These are phyloP conservation scores for Smittium culicis DNA, from an alignment of 371 early-diverging fungal species.

Conservation along the genomic window DNA sequence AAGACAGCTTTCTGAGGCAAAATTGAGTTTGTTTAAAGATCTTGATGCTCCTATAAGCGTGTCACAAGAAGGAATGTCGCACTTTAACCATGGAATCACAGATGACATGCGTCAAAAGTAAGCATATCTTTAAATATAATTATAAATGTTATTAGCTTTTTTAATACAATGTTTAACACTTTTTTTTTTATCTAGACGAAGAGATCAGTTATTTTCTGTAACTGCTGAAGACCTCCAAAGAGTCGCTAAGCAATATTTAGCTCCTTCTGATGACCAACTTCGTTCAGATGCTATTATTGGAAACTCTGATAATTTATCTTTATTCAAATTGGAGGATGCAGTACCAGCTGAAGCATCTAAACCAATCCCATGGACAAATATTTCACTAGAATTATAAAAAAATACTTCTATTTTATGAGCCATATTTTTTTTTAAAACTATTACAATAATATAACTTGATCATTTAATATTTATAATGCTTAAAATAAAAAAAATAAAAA, in stretches of 20 bases:
- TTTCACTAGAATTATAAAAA: background rate
- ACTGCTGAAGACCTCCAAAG: conserved; percentile 52
- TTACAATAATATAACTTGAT: no score
- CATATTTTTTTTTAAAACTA: no score
- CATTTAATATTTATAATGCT: no score
- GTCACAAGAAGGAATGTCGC: conserved; percentile 66
- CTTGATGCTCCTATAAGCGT: conserved; percentile 76
- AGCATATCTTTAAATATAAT: background rate
- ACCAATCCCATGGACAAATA: background rate
- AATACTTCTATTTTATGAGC: no score
- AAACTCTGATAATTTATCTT: conserved; percentile 9
- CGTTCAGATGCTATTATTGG: conserved; percentile 30
- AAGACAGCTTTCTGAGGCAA: conserved; percentile 76
- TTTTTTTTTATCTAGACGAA: conserved; percentile 29
- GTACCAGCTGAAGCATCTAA: background rate
- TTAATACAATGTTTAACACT: no score
- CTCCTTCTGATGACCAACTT: background rate
- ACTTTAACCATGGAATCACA: conserved; percentile 59
- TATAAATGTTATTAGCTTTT: conserved; percentile 35
- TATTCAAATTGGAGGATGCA: background rate
- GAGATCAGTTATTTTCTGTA: conserved; percentile 57
- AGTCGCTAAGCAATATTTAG: conserved; percentile 54
- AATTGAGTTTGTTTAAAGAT: conserved; percentile 71
- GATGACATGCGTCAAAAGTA: conserved; percentile 66
- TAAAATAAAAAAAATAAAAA: no score